A percentile compares a stretch with the other conserved stretches of the same genome.
phyloP scores from a whole-genome alignment of 352 stramenopile species.

The Globisporangium parvum region DNA sequence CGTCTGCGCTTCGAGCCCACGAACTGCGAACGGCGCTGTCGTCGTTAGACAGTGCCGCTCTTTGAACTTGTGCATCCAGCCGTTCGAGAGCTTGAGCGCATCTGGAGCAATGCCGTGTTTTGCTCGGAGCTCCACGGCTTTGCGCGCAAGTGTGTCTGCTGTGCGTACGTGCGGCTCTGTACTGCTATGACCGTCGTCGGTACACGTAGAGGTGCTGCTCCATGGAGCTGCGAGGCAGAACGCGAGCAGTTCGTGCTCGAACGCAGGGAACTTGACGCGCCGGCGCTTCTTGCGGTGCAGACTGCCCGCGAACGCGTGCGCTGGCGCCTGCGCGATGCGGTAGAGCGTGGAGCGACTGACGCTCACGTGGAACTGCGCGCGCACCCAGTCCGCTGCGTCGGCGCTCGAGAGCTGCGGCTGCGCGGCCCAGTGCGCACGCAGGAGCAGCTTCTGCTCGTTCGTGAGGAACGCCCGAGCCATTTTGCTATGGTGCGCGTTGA shows the following conservation, averaged over 20 bases:
- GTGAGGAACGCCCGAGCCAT: slow-evolving; percentile 19
- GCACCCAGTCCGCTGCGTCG: slow-evolving; percentile 28
- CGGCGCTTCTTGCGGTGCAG: slow-evolving; percentile 27
- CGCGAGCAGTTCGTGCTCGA: slow-evolving; percentile 29
- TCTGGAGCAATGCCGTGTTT: slow-evolving; percentile 24
- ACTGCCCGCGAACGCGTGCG: slow-evolving; percentile 20
- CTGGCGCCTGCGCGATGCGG: slow-evolving; percentile 31
- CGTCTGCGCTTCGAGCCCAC: too few species aligned
- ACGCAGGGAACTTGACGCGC: slow-evolving; percentile 37
- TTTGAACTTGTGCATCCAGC: slow-evolving; percentile 42
- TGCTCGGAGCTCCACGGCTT: slow-evolving; percentile 24
- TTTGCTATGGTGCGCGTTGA: not conserved
- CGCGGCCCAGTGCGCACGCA: slow-evolving; percentile 27
- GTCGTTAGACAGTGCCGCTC: slow-evolving; percentile 19
- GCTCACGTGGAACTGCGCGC: slow-evolving; percentile 22
- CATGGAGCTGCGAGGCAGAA: slow-evolving; percentile 19
- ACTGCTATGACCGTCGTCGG: not conserved
- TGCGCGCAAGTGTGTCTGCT: slow-evolving; percentile 23
- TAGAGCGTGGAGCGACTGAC: slow-evolving; percentile 41
- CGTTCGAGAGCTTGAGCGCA: slow-evolving; percentile 40
- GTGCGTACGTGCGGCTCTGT: slow-evolving; percentile 8
- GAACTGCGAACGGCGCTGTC: not conserved
- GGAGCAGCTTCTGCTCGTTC: slow-evolving; percentile 34
- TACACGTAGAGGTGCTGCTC: not conserved
- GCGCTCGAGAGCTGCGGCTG: slow-evolving; percentile 24